Evolutionary conservation across 179 eudicot species (phyloP).

Genomic region (Nepenthes alata): DNA sequence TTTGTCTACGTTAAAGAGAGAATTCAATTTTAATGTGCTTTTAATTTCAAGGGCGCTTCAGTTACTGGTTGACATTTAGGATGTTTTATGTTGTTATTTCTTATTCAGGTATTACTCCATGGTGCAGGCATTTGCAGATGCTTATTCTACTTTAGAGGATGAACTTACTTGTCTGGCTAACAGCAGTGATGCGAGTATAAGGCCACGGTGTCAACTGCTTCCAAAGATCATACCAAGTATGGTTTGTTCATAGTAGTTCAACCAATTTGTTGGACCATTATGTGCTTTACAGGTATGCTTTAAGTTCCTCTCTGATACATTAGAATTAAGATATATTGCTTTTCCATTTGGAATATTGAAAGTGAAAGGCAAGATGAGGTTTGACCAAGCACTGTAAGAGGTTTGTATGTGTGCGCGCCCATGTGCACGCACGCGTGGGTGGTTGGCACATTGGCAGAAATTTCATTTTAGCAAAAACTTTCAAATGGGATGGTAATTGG

Average conservation of each 20-base stretch:
- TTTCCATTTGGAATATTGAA: too few relatives aligned
- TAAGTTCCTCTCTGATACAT: not conserved
- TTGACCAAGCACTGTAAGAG: too few relatives aligned
- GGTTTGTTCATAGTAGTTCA: conserved; percentile 26
- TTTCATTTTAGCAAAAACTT: too few relatives aligned
- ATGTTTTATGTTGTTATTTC: not conserved
- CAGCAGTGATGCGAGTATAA: conserved; percentile 26
- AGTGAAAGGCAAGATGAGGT: too few relatives aligned
- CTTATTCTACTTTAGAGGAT: conserved; percentile 57
- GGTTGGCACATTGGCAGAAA: too few relatives aligned
- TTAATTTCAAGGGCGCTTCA: not conserved
- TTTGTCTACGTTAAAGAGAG: not conserved
- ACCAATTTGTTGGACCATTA: not conserved
- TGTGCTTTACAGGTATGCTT: not conserved
- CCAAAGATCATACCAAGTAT: conserved; percentile 74
- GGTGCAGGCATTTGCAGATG: conserved; percentile 93
- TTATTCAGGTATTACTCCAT: not conserved
- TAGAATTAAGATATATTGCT: too few relatives aligned
- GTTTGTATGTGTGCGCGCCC: too few relatives aligned
- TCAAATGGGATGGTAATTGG: too few relatives aligned
- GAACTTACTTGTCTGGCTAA: conserved; percentile 36
- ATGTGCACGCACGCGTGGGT: too few relatives aligned
- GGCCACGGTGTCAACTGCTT: conserved; percentile 48
- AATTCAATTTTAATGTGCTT: not conserved
- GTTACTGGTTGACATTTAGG: not conserved